phyloP scores from a whole-genome alignment of 1,139 yeast genomes.

The Waltiozyma solani region DNA sequence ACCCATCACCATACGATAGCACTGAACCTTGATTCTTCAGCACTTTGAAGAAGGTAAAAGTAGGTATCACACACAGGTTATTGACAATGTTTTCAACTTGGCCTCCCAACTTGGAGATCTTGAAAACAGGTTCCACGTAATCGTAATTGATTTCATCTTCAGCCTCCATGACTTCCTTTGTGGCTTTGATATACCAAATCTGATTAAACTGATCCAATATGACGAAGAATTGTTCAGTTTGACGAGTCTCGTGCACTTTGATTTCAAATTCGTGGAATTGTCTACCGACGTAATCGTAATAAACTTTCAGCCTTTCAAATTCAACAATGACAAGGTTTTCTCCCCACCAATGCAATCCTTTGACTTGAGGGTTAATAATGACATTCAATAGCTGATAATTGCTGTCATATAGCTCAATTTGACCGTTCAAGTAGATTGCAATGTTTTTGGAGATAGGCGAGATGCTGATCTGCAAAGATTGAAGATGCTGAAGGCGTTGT shows the following conservation, averaged over 20 bases:
- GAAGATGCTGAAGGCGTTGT: conserved; percentile 3
- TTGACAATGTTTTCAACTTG: background rate
- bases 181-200: background rate
- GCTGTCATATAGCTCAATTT: background rate
- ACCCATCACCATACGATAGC: background rate
- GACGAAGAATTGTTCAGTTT: background rate
- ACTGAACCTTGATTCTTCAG: background rate
- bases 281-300: background rate
- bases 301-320: background rate
- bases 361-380: conserved; percentile 27
- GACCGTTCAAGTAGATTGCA: background rate
- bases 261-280: background rate
- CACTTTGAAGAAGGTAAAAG: background rate
- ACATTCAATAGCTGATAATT: background rate
- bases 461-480: conserved; percentile 7
- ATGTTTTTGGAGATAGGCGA: background rate
- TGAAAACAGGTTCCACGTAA: background rate
- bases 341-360: background rate
- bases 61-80: background rate
- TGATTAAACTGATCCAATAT: background rate
- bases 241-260: background rate
- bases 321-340: background rate
- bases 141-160: background rate
- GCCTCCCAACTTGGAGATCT: background rate
- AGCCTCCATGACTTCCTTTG: too few relatives aligned